phyloP scores from a whole-genome alignment of 768 basidiomycete genomes.

The Pleurotus giganteus region DNA sequence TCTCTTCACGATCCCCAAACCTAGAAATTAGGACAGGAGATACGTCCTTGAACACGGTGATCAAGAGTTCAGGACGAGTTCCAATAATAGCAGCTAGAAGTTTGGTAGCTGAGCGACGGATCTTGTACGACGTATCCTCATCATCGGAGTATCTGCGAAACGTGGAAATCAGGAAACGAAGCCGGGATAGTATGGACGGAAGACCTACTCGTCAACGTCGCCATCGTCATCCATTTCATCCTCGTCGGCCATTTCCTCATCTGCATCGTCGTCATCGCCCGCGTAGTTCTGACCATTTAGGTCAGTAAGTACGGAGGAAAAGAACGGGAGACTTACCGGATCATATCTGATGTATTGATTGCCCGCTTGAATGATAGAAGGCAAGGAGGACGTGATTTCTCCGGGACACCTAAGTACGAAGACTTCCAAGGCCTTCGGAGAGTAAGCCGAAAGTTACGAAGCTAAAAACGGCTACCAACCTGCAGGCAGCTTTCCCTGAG shows the following conservation, averaged over 20 bases:
- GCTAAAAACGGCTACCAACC: slow-evolving; percentile 32
- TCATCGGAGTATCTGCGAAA: slow-evolving; percentile 86
- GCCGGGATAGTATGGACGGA: too few species aligned
- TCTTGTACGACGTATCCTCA: slow-evolving; percentile 97
- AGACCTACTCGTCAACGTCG: slow-evolving; percentile 71
- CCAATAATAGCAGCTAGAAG: slow-evolving; percentile 80
- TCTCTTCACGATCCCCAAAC: slow-evolving; percentile 94
- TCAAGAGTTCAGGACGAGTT: slow-evolving; percentile 87
- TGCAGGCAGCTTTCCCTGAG: slow-evolving; percentile 78
- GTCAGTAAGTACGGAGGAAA: not conserved
- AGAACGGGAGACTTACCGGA: slow-evolving; percentile 57
- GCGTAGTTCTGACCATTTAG: slow-evolving; percentile 46
- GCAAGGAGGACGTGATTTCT: slow-evolving; percentile 75
- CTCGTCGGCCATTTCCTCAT: slow-evolving; percentile 62
- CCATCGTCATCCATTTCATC: slow-evolving; percentile 80
- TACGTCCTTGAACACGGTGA: slow-evolving; percentile 76
- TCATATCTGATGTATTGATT: slow-evolving; percentile 87
- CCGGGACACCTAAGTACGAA: slow-evolving; percentile 80
- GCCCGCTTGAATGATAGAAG: slow-evolving; percentile 66
- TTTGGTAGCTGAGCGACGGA: slow-evolving; percentile 91
- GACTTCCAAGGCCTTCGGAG: slow-evolving; percentile 73
- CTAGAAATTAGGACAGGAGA: slow-evolving; percentile 88
- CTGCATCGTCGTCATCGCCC: slow-evolving; percentile 40
- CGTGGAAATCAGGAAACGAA: slow-evolving; percentile 11
- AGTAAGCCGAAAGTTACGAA: slow-evolving; percentile 12